Base-by-base conservation (phyloP, 805 yeast species). In the Tetrapisispora pingtungensis region DNA sequence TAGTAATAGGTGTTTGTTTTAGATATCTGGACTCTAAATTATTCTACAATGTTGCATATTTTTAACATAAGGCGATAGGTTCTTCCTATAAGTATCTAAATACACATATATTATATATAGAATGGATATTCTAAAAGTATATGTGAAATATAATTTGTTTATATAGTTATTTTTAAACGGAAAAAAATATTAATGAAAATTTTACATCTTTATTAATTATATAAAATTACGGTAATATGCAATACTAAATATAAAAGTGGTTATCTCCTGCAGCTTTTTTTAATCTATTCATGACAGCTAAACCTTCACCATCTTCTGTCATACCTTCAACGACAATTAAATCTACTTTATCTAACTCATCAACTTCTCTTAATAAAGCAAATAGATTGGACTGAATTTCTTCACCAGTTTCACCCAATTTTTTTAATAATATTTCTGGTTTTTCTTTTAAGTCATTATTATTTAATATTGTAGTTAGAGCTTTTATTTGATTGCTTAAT, bases 241-340 rank as follows among this genome's bases (percentile, higher is more conserved):
- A 27, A 27, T 12, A n/a, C 26, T 28, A 37, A 27, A 37, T 28
- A 18, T 19, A 40, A 15, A 35, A 19, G 31, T 41, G 46, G 17
- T 51, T 45, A 31, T 44, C 46, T 19, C 47, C 55, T 1, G 55
- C 52, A 15, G 54, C 56, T 30, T 52, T 52, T 38, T 41, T 41
- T 18, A 45, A 31, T 53, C 98, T 68, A 61, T 93, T 93, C 96
- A 93, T 90, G 32, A 93, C 82, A 0, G 98, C 98, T 45, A 89
- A 69, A 0, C 98, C 98, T 57, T 88, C 93, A 43, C 81, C 73
- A 1, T 69, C 65, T 50, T 84, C 88, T 24, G 70, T 76, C 7
- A 88, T 76, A 0, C 95, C 95, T 61, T 89, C 97, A 0, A 89
- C 88, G 40, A 93, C 70, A 10, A 93, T 87, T 32, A 78, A 51